Percentiles rank a stretch among this genome's conserved stretches.
These are phyloP conservation scores for Dictyostelium firmibasis DNA, from an alignment of 78 protist species.

Conservation along the genomic window DNA sequence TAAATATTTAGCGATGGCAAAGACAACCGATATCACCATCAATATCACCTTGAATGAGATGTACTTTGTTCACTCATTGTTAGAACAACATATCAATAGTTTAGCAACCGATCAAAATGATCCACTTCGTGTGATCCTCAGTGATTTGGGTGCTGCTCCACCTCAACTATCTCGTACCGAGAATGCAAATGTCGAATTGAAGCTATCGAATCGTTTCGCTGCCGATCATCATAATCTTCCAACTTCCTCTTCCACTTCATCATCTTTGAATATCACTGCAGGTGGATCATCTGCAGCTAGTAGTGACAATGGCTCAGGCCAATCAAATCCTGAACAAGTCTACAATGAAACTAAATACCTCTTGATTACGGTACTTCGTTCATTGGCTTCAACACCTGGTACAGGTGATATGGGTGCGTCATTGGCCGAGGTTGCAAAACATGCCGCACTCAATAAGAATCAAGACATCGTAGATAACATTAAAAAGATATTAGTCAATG, in stretches of 20 bases:
- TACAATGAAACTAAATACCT: conserved; percentile 71
- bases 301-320: neutral
- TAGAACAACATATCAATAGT: conserved; percentile 25
- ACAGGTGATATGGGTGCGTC: conserved; percentile 29
- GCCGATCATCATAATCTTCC: neutral
- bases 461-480: conserved; percentile 67
- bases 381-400: conserved; percentile 5
- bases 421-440: conserved; percentile 43
- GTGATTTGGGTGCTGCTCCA: conserved; percentile 77
- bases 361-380: conserved; percentile 34
- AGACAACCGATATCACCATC: conserved; percentile 13
- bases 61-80: conserved; percentile 71
- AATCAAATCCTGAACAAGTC: conserved; percentile 60
- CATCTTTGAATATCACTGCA: neutral
- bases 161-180: conserved; percentile 71
- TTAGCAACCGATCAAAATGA: conserved; percentile 49
- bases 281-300: neutral
- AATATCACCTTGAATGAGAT: conserved; percentile 86
- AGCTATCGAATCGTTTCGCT: conserved; percentile 35
- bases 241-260: neutral
- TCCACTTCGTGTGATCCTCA: conserved; percentile 45
- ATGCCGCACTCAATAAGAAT: conserved; percentile 44
- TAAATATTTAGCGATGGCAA: conserved; percentile 21
- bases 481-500: conserved; percentile 46
- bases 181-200: conserved; percentile 80